A percentile compares a stretch with the other conserved stretches of the same genome.
Conservation (phyloP, 768 basidiomycete genomes). For the Hysterangium stoloniferum region DNA sequence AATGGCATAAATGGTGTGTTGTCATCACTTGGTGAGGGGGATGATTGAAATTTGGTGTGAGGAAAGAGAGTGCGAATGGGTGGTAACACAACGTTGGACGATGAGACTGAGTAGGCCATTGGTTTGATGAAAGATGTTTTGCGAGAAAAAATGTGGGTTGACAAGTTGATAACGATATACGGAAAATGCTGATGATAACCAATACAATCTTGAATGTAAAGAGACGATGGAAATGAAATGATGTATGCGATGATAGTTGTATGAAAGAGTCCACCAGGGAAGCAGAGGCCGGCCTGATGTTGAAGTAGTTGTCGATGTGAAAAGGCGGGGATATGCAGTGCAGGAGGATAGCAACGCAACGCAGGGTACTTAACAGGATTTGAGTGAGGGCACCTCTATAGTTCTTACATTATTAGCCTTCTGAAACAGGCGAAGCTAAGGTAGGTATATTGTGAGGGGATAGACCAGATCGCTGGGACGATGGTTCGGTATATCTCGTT, state of each 20-base stretch:
- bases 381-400: no score
- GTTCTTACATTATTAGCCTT: no score
- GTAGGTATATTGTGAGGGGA: no score
- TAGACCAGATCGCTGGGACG: no score
- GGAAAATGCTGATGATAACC: neutral
- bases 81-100: slow-evolving; percentile 4
- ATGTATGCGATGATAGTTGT: neutral
- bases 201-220: neutral
- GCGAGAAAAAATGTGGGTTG: neutral
- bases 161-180: neutral
- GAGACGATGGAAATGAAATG: neutral
- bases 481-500: no score
- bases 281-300: neutral
- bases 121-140: neutral
- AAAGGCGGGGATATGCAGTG: neutral
- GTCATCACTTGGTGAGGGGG: neutral
- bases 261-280: slow-evolving; percentile 10
- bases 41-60: neutral
- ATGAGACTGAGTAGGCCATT: neutral
- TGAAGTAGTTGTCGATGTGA: neutral
- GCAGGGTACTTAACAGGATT: no score
- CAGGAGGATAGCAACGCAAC: no score
- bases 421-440: no score
- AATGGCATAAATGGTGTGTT: neutral
- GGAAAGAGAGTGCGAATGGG: slow-evolving; percentile 8